These are phyloP conservation scores for Calocybe gambosa DNA, from an alignment of 1,284 basidiomycete genomes.

Conservation along the genomic window DNA sequence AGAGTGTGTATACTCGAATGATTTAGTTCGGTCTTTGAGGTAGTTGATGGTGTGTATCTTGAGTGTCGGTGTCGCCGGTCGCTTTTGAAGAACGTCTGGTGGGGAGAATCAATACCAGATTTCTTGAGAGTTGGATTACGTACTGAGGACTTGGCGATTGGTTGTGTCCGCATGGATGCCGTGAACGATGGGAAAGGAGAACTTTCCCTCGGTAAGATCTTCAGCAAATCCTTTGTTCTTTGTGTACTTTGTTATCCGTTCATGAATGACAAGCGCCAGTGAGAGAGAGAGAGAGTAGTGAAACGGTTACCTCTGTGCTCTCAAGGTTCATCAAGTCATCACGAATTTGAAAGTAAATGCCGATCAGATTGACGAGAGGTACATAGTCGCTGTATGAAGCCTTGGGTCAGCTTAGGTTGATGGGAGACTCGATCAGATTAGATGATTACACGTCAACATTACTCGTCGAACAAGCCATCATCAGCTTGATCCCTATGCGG, in stretches of 20 bases:
- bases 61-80: constrained; percentile 72
- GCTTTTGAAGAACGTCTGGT: constrained; percentile 83
- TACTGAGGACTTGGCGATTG: constrained; percentile 80
- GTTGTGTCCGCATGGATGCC: constrained; percentile 70
- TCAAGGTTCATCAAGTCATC: constrained; percentile 98
- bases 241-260: constrained; percentile 54
- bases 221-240: constrained; percentile 94
- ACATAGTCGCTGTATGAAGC: constrained; percentile 72
- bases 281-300: neutral
- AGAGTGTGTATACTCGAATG: constrained; percentile 68
- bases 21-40: constrained; percentile 55
- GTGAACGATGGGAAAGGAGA: constrained; percentile 93
- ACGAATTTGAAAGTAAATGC: constrained; percentile 92
- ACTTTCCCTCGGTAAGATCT: constrained; percentile 94
- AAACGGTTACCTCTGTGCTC: constrained; percentile 62
- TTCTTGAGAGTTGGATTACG: constrained; percentile 22
- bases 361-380: constrained; percentile 90
- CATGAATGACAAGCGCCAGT: too few relatives aligned
- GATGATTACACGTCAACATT: constrained; percentile 50
- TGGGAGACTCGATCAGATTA: neutral
- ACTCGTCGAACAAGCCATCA: constrained; percentile 83
- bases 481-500: constrained; percentile 88
- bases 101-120: neutral
- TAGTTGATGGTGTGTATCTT: constrained; percentile 80
- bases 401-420: neutral